Evolutionary conservation across 169 alveolate species (phyloP).

Genomic region (Plasmodium knowlesi): DNA sequence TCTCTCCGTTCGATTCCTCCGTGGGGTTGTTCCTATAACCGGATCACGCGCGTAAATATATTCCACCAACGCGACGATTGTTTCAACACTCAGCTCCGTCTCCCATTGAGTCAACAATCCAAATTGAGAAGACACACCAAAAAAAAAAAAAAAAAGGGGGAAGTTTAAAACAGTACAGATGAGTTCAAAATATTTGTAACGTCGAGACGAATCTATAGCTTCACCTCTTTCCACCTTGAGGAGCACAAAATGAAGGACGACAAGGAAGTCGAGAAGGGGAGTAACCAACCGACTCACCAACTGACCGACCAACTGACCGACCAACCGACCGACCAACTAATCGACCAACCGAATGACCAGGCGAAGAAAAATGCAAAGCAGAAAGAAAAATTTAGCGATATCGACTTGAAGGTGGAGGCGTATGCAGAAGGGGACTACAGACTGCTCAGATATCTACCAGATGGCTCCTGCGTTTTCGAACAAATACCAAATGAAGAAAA

Average conservation of each 20-base stretch:
- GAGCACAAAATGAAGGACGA: neutral
- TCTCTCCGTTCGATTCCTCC: neutral
- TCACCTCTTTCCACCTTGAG: neutral
- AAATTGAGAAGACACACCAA: neutral
- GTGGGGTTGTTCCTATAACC: neutral
- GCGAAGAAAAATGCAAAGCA: neutral
- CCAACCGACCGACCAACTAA: too few species aligned
- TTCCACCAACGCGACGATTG: neutral
- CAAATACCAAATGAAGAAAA: constrained; percentile 64
- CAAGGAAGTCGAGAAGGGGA: neutral
- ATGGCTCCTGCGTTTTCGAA: constrained; percentile 73
- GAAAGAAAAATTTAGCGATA: constrained; percentile 8
- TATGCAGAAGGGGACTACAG: constrained; percentile 82
- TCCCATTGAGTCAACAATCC: neutral
- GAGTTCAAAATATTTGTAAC: neutral
- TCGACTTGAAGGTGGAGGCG: constrained; percentile 73
- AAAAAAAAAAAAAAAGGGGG: neutral
- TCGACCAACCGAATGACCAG: too few species aligned
- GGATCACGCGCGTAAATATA: neutral
- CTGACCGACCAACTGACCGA: too few species aligned
- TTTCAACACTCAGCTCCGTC: neutral
- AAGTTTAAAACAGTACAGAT: neutral
- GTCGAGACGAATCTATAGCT: neutral
- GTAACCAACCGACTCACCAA: too few species aligned
- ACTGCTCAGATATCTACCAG: constrained; percentile 81